These are phyloP conservation scores for Melanomma pulvis-pyrius DNA, from an alignment of 495 filamentous ascomycete genomes.

Conservation along the genomic window DNA sequence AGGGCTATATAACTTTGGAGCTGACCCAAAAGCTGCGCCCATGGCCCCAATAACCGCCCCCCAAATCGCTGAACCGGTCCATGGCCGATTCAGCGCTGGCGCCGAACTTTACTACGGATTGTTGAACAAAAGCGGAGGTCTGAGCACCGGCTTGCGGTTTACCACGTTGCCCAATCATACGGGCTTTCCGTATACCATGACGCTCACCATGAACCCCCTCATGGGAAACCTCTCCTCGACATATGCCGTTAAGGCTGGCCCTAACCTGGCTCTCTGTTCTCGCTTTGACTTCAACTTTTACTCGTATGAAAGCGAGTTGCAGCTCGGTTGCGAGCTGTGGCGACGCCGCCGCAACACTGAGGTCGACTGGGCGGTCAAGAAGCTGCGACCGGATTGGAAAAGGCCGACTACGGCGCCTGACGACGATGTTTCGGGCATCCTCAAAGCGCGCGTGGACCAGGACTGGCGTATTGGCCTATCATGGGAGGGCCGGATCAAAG, in stretches of 20 bases:
- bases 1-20: constrained; percentile 92
- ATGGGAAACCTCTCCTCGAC: constrained; percentile 89
- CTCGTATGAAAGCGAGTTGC: constrained; percentile 93
- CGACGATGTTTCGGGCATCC: constrained; percentile 77
- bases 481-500: constrained; percentile 94
- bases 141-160: constrained; percentile 81
- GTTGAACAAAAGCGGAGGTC: constrained; percentile 85
- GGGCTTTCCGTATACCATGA: constrained; percentile 88
- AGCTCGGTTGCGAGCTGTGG: constrained; percentile 90
- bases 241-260: constrained; percentile 84
- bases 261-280: constrained; percentile 79
- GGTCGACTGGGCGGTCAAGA: constrained; percentile 46
- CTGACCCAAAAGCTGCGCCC: constrained; percentile 61
- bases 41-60: constrained; percentile 19
- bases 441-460: constrained; percentile 87
- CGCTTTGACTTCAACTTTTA: constrained; percentile 97
- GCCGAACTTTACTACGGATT: constrained; percentile 94
- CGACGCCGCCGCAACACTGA: constrained; percentile 53
- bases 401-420: constrained; percentile 34
- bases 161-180: constrained; percentile 86
- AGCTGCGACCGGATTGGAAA: constrained; percentile 41
- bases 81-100: constrained; percentile 57
- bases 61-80: constrained; percentile 29
- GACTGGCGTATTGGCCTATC: constrained; percentile 79
- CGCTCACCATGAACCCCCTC: constrained; percentile 75